These are phyloP conservation scores for Cicer arietinum DNA, from an alignment of 306 rosid genomes.

Conservation along the genomic window DNA sequence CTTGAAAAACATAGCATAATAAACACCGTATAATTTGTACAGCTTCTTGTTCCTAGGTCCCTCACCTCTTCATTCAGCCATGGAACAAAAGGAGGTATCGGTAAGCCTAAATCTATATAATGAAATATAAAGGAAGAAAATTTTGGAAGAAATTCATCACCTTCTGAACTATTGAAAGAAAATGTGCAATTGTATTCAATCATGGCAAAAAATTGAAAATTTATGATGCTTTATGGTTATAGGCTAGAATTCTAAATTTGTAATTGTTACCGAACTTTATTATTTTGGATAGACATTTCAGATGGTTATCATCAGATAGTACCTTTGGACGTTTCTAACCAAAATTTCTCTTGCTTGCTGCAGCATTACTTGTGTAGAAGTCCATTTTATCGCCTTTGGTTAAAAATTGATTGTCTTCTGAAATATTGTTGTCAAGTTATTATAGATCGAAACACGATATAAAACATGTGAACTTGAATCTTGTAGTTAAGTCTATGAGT, in stretches of 20 bases:
- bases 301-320: too few species aligned
- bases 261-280: background rate
- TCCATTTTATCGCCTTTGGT: slow-evolving; percentile 1
- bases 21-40: slow-evolving; percentile 18
- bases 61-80: slow-evolving; percentile 46
- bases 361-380: slow-evolving; percentile 6
- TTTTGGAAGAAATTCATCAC: background rate
- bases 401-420: background rate
- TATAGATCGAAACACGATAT: background rate
- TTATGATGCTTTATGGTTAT: slow-evolving; percentile 1
- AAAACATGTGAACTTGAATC: background rate
- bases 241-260: background rate
- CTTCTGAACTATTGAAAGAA: background rate
- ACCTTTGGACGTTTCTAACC: background rate
- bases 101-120: slow-evolving; percentile 18
- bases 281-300: background rate
- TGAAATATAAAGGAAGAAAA: background rate
- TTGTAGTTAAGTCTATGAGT: background rate
- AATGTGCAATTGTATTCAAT: background rate
- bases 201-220: background rate
- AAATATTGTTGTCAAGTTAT: slow-evolving; percentile 11
- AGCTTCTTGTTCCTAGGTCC: slow-evolving; percentile 17
- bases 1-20: slow-evolving; percentile 27
- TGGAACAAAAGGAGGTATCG: slow-evolving; percentile 49
- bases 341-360: slow-evolving; percentile 41